Base-by-base conservation (phyloP, 257 asterid species). In the Nicotiana attenuata region DNA sequence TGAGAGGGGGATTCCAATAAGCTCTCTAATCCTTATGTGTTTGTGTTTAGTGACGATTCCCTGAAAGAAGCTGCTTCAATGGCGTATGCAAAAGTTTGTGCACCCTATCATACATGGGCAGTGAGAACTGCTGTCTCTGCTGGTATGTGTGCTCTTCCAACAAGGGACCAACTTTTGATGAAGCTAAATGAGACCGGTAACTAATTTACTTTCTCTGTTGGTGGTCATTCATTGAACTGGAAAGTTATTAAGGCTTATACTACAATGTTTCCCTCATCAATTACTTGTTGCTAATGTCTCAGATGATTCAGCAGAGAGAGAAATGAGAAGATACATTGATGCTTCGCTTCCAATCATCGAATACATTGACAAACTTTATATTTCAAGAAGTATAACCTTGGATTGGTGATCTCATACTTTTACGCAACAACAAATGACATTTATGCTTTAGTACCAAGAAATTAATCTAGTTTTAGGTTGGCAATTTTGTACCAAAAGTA, bases 71-170 rank as follows among this genome's bases (percentile, higher is more conserved):
- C 97, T 2, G 97, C 98, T 66, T 89, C 97, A 59, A 71, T 83
- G 52, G 98, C 99, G 63, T 96, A 96, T 78, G 84, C 93, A 11
- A 85, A 91, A 83, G 97, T 97, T 61, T 94, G 98, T 64, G 97
- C 99, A 13, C 97, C 97, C 6, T 96, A 91, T 83, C 98, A 96
- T 88, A 85, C 97, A 14, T 96, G 99, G 99, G 93, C 95, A 0
- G 92, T 96, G 66, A 91, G 97, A 86, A 90, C 99, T 67, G 98
- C 98, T 65, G 99, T 90, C 80, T 91, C 90, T 76, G 99, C 99
- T 14, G 99, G 99, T n/a, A 93, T 96, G 98, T 93, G 92, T 89
- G 94, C 97, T 53, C 88, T 96, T 84, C 99, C 99, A 8, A 83
- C 98, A 10, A 89, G 97, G 91, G 95, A 93, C 17, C 98, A 94